Base-by-base conservation (phyloP, 805 yeast species). In the Millerozyma miso region DNA sequence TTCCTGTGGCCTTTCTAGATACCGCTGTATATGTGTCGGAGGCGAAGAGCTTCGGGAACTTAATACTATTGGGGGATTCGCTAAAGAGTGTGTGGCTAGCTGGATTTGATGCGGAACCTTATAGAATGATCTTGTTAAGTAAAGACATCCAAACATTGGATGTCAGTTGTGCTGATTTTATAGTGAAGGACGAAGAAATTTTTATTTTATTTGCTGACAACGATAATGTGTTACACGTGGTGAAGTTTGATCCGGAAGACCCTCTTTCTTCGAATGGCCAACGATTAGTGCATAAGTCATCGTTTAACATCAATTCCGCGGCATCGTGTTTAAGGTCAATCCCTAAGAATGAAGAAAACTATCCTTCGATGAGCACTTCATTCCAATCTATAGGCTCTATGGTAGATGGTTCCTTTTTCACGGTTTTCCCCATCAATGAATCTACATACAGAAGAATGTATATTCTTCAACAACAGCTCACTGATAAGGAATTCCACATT, bases 61-160 rank as follows among this genome's bases (percentile, higher is more conserved):
- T 91, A 53, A 59, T 91, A n/a, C 54, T 89, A 1, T 63, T 89
- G 14, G 95, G 95, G 15, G 99, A 93, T 61, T 69, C 87, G 0
- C 72, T 81, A 62, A 84, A 86, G 52, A 79, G 89, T 51, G 71
- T 88, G 3, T 81, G 89, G 70, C 71, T 93, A 43, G 81, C 83
- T 20, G 97, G 97, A 1, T 90, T 89, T 64, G 96, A 89, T 60
- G 91, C 95, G 2, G 97, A 91, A 54, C 99, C 99, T 0, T 90
- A 87, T 59, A 69, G 97, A 49, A 81, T 91, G 82, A 71, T 88
- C 14, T 62, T 76, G 44, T 61, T 93, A 40, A 90, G 95, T 6
- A 86, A 84, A 56, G 96, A 90, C 58, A 71, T 77, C 16, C 73
- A 77, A 19, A 62, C 74, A 15, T 67, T 85, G 35, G 85, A 81